These are phyloP conservation scores for Kazachstania martiniae DNA, from an alignment of 805 yeast species.

Conservation along the genomic window DNA sequence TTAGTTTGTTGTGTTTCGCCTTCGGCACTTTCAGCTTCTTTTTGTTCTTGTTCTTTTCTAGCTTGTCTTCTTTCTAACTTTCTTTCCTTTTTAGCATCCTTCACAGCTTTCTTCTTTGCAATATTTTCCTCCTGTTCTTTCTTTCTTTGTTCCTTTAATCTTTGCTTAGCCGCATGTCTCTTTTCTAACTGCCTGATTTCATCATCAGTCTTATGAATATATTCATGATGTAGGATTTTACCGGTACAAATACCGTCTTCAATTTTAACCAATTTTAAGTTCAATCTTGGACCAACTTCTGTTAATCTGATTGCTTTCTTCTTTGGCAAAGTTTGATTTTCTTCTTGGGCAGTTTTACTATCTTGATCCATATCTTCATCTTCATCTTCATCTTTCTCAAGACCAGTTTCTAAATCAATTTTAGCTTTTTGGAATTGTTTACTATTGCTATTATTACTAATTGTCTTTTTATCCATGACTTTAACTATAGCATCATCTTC, in stretches of 20 bases:
- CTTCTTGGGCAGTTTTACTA: slow-evolving; percentile 7
- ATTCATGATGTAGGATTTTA: slow-evolving; percentile 75
- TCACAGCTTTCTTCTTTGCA: slow-evolving; percentile 59
- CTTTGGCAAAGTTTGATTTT: slow-evolving; percentile 14
- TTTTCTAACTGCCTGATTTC: slow-evolving; percentile 56
- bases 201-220: slow-evolving; percentile 47
- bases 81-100: slow-evolving; percentile 63
- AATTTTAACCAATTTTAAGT: slow-evolving; percentile 65
- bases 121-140: slow-evolving; percentile 73
- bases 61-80: slow-evolving; percentile 42
- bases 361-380: slow-evolving; percentile 2
- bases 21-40: slow-evolving; percentile 20
- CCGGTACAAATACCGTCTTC: slow-evolving; percentile 90
- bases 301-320: slow-evolving; percentile 86
- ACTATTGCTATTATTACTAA: slow-evolving; percentile 10
- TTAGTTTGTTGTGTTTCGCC: slow-evolving; percentile 6
- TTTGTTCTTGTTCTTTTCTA: slow-evolving; percentile 20
- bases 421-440: slow-evolving; percentile 15
- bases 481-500: slow-evolving; percentile 84
- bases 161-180: slow-evolving; percentile 50
- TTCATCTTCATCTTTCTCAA: slow-evolving; percentile 14
- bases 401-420: slow-evolving; percentile 12
- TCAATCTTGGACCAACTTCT: slow-evolving; percentile 87
- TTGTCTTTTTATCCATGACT: slow-evolving; percentile 29
- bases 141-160: slow-evolving; percentile 60